phyloP scores from a whole-genome alignment of 306 rosid species.

The Oxytropis ochrocephala region DNA sequence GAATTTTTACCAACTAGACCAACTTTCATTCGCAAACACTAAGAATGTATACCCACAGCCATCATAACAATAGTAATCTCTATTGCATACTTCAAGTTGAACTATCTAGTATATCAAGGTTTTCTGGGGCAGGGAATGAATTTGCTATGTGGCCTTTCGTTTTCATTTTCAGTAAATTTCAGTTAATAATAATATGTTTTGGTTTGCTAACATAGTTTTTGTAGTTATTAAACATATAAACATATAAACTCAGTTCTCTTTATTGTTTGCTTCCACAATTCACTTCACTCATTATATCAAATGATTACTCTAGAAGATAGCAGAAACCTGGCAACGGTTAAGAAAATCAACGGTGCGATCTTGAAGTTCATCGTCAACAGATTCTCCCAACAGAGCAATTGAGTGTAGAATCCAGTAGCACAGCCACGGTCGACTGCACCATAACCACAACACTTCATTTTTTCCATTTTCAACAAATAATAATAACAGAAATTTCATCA shows the following conservation, averaged over 20 bases:
- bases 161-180: neutral
- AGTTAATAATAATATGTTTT: neutral
- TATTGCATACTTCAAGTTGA: neutral
- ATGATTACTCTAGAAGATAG: neutral
- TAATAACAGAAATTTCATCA: neutral
- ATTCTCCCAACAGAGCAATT: slow-evolving; percentile 66
- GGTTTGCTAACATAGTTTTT: neutral
- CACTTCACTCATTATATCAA: neutral
- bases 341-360: slow-evolving; percentile 54
- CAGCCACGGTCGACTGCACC: slow-evolving; percentile 85
- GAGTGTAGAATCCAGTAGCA: slow-evolving; percentile 92
- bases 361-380: slow-evolving; percentile 52
- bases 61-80: neutral
- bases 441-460: neutral
- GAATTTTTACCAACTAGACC: too few relatives aligned
- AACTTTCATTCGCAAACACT: too few relatives aligned
- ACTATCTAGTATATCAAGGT: neutral
- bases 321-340: slow-evolving; percentile 72
- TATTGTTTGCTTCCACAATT: neutral
- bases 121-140: neutral
- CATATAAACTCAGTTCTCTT: neutral
- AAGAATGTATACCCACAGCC: too few relatives aligned
- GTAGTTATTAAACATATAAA: too few relatives aligned
- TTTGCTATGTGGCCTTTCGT: neutral
- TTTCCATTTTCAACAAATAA: neutral